These are phyloP conservation scores for Eragrostis nindensis DNA, from an alignment of 176 grass and related monocot species.

Conservation along the genomic window DNA sequence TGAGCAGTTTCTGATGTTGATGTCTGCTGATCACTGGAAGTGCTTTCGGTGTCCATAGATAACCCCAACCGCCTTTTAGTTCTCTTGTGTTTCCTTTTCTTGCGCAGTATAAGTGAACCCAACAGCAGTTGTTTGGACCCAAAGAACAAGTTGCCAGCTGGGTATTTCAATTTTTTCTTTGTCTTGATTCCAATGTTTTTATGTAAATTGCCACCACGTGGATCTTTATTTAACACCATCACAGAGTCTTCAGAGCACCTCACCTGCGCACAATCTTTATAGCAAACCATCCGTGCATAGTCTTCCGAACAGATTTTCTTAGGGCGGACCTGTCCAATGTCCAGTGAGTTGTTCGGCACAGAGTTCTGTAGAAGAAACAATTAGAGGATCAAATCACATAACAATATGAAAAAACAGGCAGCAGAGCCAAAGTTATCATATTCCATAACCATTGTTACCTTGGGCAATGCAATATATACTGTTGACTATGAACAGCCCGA, in stretches of 20 bases:
- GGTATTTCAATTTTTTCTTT: slow-evolving; percentile 47
- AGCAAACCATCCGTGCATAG: slow-evolving; percentile 20
- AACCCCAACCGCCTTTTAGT: slow-evolving; percentile 30
- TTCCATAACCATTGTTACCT: slow-evolving; percentile 4
- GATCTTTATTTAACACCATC: slow-evolving; percentile 25
- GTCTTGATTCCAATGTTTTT: slow-evolving; percentile 41
- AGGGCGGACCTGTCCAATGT: slow-evolving; percentile 17
- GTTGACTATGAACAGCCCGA: background rate
- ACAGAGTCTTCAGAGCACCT: slow-evolving; percentile 28
- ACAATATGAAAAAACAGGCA: slow-evolving; percentile 14
- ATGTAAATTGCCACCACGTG: background rate
- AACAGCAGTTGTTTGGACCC: slow-evolving; percentile 54
- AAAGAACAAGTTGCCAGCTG: slow-evolving; percentile 50
- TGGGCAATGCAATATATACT: background rate
- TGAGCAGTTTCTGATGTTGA: slow-evolving; percentile 56
- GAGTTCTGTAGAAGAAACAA: slow-evolving; percentile 10
- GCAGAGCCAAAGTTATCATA: background rate
- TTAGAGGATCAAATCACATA: slow-evolving; percentile 3
- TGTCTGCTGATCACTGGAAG: slow-evolving; percentile 33
- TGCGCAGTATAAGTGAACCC: slow-evolving; percentile 47
- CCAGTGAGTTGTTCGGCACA: slow-evolving; percentile 18
- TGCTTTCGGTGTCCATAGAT: slow-evolving; percentile 26
- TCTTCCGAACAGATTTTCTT: slow-evolving; percentile 24
- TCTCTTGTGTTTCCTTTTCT: slow-evolving; percentile 62
- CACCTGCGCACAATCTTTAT: background rate